Evolutionary conservation across 805 yeast species (phyloP), one percentile per base, ranked within the genome.

Genomic region (Candida piceae): DNA sequence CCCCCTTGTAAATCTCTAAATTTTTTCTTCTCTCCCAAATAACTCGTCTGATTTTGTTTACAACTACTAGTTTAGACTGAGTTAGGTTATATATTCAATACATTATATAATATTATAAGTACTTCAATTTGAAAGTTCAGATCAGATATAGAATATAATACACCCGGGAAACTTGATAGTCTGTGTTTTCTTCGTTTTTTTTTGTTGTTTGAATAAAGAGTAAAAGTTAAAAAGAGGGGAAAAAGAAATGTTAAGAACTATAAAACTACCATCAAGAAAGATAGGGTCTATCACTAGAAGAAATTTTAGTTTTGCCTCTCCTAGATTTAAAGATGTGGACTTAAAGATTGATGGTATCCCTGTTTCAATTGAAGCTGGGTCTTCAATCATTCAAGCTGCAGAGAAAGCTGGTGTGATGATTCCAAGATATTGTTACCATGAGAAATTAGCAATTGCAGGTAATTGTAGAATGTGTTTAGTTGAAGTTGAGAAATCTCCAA

Each of bases 381-480:
- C 94, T 30, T 81, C 94, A 15, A 80, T 86, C 44, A 85, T 86
- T 57, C 95, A 86, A 65, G 95, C 95, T 35, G 87, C 90, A 46
- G 95, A 86, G 56, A 80, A 81, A 64, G 95, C 95, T 28, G 95
- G 95, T 39, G 89, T 84, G 29, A 72, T 80, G 41, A 81, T 86
- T 35, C 95, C 95, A 29, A 75, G 95, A 49, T 86, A 86, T 69
- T 86, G 95, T 66, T 86, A 83, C 71, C 95, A 86, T 64, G 95
- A 86, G 55, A 84, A 85, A 63, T 73, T 86, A 48, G 89, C 94
- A 24, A 76, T 85, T 56, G 95, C 95, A 10, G 95, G 95, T 57
- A 86, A 85, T 67, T 85, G 95, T 63, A 80, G 95, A 63, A 85
- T 85, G 95, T 85, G 95, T 60, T 74, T 85, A 21, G 95, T 85